Percentiles rank a stretch among this genome's conserved stretches.
phyloP scores from a whole-genome alignment of 2,329 filamentous ascomycete genomes.

The Hypoxylon sp. region DNA sequence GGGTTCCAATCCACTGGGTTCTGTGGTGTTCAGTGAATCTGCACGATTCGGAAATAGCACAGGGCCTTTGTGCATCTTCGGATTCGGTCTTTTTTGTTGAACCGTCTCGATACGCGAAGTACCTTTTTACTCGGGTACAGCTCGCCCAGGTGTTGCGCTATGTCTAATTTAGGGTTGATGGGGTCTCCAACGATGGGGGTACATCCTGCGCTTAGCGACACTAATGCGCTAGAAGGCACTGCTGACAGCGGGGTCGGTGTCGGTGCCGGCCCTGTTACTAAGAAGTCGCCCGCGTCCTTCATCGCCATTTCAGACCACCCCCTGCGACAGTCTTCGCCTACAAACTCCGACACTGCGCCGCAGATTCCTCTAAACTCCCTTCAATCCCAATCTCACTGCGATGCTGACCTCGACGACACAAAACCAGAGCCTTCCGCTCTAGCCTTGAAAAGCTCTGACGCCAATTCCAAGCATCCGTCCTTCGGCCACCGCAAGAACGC shows the following conservation, averaged over 20 bases:
- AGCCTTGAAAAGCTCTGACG: slow-evolving; percentile 47
- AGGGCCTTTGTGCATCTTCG: slow-evolving; percentile 19
- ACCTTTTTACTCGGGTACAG: slow-evolving; percentile 18
- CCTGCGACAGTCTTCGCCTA: slow-evolving; percentile 39
- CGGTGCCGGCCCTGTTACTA: slow-evolving; percentile 45
- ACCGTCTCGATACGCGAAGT: slow-evolving; percentile 20
- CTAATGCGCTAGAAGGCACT: slow-evolving; percentile 52
- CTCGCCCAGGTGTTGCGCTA: slow-evolving; percentile 28
- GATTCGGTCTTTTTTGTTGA: slow-evolving; percentile 35
- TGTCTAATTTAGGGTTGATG: slow-evolving; percentile 46
- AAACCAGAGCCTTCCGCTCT: slow-evolving; percentile 47
- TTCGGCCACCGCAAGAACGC: slow-evolving; percentile 63
- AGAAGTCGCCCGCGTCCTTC: slow-evolving; percentile 29
- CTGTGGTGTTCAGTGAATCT: slow-evolving; percentile 25
- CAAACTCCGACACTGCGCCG: slow-evolving; percentile 41
- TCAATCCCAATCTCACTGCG: slow-evolving; percentile 30
- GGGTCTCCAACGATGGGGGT: slow-evolving; percentile 48
- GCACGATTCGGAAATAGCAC: slow-evolving; percentile 40
- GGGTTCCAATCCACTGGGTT: slow-evolving; percentile 13
- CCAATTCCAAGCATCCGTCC: slow-evolving; percentile 52
- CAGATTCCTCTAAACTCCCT: slow-evolving; percentile 29
- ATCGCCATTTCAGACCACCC: slow-evolving; percentile 30
- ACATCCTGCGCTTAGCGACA: slow-evolving; percentile 44
- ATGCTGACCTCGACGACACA: slow-evolving; percentile 48
- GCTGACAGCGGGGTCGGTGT: slow-evolving; percentile 43